Conservation (phyloP, 306 rosid species). For the Prunus padus region DNA sequence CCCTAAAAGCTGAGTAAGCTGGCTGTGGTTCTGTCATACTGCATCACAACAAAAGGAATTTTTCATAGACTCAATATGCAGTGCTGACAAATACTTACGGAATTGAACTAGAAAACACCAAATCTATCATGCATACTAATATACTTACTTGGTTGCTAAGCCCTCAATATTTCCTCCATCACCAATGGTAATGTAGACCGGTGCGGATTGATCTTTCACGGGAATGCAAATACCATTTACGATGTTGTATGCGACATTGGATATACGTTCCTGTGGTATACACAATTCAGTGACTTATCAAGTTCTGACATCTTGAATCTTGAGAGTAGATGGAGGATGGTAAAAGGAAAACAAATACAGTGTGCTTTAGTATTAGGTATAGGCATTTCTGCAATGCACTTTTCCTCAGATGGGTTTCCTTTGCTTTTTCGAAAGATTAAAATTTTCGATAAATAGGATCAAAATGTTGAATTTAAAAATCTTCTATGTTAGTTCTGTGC, state of each 20-base stretch:
- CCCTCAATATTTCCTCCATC: slow-evolving; percentile 96
- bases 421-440: background rate
- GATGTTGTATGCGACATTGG: slow-evolving; percentile 67
- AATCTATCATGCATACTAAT: background rate
- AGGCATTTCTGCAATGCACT: background rate
- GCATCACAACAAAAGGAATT: background rate
- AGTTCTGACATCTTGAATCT: background rate
- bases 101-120: background rate
- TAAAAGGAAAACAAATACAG: no score
- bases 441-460: background rate
- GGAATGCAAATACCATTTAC: slow-evolving; percentile 69
- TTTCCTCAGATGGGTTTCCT: background rate
- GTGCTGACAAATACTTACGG: background rate
- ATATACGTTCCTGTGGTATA: slow-evolving; percentile 65
- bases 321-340: background rate
- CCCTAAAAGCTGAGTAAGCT: slow-evolving; percentile 21
- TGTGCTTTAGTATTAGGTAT: background rate
- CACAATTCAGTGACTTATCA: background rate
- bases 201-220: slow-evolving; percentile 69
- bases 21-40: slow-evolving; percentile 26
- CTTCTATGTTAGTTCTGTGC: background rate
- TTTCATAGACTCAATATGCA: background rate
- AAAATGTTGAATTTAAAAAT: background rate
- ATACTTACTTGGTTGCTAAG: slow-evolving; percentile 69
- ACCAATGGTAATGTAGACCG: slow-evolving; percentile 84